Base-by-base conservation (phyloP, 1,139 yeast species). In the Wickerhamomyces sp. region DNA sequence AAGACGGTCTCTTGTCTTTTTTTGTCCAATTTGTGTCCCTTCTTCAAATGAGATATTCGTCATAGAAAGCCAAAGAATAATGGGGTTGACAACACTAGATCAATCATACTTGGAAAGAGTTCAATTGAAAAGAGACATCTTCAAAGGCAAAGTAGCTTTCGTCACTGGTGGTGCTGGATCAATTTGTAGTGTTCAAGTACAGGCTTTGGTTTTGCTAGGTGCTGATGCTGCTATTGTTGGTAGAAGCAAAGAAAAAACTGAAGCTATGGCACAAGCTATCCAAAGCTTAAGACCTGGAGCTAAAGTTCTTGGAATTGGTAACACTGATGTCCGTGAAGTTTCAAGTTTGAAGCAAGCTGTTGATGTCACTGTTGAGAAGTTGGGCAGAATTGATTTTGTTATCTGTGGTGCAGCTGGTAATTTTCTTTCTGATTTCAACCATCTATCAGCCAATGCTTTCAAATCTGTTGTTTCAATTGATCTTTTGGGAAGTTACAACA, bases 371-470 rank as follows among this genome's bases (percentile, higher is more conserved):
- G 86, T 89, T 18, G 59, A 65, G 11, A 73, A 74, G 55, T 74
- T 88, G 50, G 96, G 95, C 8, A 68, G 75, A 50, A 83, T 87
- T 51, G 97, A 91, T 64, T 85, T 66, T 61, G 94, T 90, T 37
- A 84, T 91, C 64, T 91, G 94, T 37, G 98, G 97, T 18, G 97
- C 98, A 3, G 97, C 97, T 5, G 97, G 98, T 7, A 90, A 90
- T 70, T 91, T 90, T 60, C 65, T 91, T 52, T 72, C 90, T 33
- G 94, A 88, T 62, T 80, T 90, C 64, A 81, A 82, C 58, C 83
- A 81, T 56, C 68, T 90, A 53, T 84, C 94, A 2, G 64, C 90
- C 35, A 88, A 88, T 59, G 97, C 96, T 3, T 91, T 91, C 73
- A 82, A 84, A 63, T 75, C 94, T 0, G 97, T 91, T 30, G 75